Conservation (phyloP, 1,139 yeast genomes). For the Magnusiomyces clavatus region DNA sequence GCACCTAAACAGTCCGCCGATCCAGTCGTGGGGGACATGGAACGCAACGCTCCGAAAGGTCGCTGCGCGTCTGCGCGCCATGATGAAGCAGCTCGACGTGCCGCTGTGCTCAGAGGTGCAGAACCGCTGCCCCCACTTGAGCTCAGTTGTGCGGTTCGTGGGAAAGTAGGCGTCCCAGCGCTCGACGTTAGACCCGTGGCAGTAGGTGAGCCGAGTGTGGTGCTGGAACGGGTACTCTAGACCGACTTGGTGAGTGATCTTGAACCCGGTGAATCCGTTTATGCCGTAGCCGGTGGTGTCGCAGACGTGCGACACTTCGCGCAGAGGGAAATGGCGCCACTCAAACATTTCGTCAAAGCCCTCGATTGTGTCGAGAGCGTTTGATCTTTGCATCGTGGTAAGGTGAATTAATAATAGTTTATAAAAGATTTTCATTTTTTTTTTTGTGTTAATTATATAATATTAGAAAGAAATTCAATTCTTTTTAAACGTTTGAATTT, state of each 20-base stretch:
- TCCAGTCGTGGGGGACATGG: conserved; percentile 50
- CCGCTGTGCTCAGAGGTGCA: conserved; percentile 17
- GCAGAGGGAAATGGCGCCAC: no score
- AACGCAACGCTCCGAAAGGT: conserved; percentile 40
- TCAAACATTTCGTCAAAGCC: no score
- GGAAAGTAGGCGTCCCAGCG: conserved; percentile 23
- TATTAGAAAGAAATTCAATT: no score
- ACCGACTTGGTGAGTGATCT: conserved; percentile 23
- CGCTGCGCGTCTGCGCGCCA: conserved; percentile 52
- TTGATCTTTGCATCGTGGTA: no score
- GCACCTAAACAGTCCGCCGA: conserved; percentile 58
- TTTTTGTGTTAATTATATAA: no score
- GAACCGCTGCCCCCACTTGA: conserved; percentile 22
- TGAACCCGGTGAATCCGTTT: conserved; percentile 22
- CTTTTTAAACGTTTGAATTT: no score
- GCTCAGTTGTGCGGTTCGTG: conserved; percentile 14
- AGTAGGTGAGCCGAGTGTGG: conserved; percentile 19
- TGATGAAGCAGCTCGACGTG: conserved; percentile 39
- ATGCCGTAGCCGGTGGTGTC: conserved; percentile 18
- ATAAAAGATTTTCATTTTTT: no score
- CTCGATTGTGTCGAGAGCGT: no score
- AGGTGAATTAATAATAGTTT: no score
- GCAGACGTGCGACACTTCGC: conserved; percentile 7
- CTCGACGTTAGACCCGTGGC: conserved; percentile 15
- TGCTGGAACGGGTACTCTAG: conserved; percentile 14